Evolutionary conservation across 371 early-diverging fungal species (phyloP), one percentile per base, ranked within the genome.

Genomic region (Rhizomucor pusillus): DNA sequence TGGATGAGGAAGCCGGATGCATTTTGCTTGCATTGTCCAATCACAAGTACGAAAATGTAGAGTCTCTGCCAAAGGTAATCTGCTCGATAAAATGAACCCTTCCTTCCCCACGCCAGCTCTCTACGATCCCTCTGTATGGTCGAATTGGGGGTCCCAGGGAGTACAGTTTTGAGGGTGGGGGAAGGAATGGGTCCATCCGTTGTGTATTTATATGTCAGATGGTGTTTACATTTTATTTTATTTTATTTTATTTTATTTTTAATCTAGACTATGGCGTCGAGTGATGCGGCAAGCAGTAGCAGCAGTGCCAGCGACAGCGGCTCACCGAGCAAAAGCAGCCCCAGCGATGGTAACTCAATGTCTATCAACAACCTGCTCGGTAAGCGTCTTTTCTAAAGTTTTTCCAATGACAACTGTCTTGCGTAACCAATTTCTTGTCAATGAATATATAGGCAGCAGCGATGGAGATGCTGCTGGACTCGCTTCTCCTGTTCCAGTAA

Each of bases 11-110:
- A 57, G 76, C 76, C 1, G 65, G 76, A 39, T 72, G 64, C 47
- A 76, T 76, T 44, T 50, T 76, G 34, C 70, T 76, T 53, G 68
- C 70, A 18, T 50, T 76, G 29, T 62, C 76, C 10, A 76, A 72
- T 49, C 73, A 70, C 54, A 60, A 67, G 37, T 52, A 54, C 40
- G 16, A 36, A 33, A 47, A 45, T 19, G 47, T 46, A 7, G 23
- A 29, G 7, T 29, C 29, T 3, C 29, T n/a, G 35, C 22, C 25
- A 48, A 48, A 48, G 9, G 41, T 41, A 41, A 5, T 14, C 20
- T 41, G 23, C 43, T 39, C 24, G 19, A 39, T 40, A 29, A 25
- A 25, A 22, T 40, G 9, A 10, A 25, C 41, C 33, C 23, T 43
- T 40, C 33, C 23, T 43, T 24, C 47, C n/a, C 29, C 33, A 24